Conservation (phyloP, 2,329 filamentous ascomycete species). For the Xylariaceae sp. region DNA sequence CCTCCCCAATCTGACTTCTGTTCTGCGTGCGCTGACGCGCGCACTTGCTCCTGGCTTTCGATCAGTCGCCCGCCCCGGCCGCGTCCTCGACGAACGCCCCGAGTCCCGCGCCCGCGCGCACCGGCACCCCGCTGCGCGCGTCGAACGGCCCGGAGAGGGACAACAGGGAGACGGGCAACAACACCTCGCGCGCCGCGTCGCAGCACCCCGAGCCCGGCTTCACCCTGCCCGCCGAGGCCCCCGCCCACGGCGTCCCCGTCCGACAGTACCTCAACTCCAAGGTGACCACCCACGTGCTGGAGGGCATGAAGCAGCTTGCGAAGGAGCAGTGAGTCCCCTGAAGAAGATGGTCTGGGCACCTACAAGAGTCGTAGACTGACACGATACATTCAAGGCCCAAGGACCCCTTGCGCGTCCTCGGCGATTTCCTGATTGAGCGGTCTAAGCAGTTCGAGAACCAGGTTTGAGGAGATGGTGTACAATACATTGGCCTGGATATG, state of each 20-base stretch:
- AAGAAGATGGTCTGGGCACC: not conserved
- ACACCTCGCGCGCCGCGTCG: slow-evolving; percentile 49
- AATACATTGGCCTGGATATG: too few relatives aligned
- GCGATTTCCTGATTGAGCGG: slow-evolving; percentile 62
- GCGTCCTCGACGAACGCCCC: slow-evolving; percentile 21
- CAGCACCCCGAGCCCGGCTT: slow-evolving; percentile 45
- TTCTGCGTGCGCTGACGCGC: too few relatives aligned
- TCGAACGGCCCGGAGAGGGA: slow-evolving; percentile 16
- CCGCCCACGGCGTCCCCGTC: slow-evolving; percentile 59
- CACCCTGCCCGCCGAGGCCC: slow-evolving; percentile 52
- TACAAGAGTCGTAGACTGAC: not conserved
- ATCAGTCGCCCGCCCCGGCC: slow-evolving; percentile 19
- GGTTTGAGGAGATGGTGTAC: not conserved
- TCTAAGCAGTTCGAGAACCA: slow-evolving; percentile 54
- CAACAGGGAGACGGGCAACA: slow-evolving; percentile 28
- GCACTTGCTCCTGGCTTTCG: slow-evolving; percentile 7
- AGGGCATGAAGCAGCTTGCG: slow-evolving; percentile 67
- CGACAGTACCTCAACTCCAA: slow-evolving; percentile 66
- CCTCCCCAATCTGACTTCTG: not conserved
- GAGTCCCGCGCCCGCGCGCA: slow-evolving; percentile 34
- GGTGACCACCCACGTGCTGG: slow-evolving; percentile 59
- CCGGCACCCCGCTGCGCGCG: slow-evolving; percentile 39
- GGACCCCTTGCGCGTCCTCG: slow-evolving; percentile 61
- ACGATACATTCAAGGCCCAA: slow-evolving; percentile 41
- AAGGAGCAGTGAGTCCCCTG: slow-evolving; percentile 56